phyloP scores from a whole-genome alignment of 257 asterid genomes.

The Verbascum thapsus region DNA sequence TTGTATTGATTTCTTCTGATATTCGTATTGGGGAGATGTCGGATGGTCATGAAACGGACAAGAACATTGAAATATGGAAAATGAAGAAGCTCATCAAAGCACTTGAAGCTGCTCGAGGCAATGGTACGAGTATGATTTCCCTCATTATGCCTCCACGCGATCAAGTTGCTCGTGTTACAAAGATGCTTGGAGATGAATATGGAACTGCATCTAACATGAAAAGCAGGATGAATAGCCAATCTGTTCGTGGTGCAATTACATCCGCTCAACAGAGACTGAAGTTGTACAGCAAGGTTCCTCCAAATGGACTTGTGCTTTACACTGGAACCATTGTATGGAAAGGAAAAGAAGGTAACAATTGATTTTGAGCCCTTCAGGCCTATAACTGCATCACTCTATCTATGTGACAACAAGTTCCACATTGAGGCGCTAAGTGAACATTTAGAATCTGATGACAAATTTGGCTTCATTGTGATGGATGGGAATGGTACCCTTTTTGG shows the following conservation, averaged over 20 bases:
- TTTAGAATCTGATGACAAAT: conserved; percentile 40
- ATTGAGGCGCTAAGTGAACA: conserved; percentile 41
- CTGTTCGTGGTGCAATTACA: conserved; percentile 50
- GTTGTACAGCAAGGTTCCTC: conserved; percentile 45
- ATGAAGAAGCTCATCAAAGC: conserved; percentile 47
- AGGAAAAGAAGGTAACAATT: conserved; percentile 47
- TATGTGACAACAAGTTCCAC: conserved; percentile 44
- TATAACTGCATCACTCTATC: conserved; percentile 42
- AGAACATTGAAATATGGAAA: conserved; percentile 48
- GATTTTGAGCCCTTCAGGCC: conserved; percentile 51
- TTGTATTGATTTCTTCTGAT: not conserved
- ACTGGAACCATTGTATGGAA: conserved; percentile 50
- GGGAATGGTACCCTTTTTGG: conserved; percentile 50
- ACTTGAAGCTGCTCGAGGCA: conserved; percentile 48
- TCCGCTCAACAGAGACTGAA: conserved; percentile 49
- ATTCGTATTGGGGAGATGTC: conserved; percentile 8
- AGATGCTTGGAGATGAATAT: conserved; percentile 51
- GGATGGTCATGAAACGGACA: conserved; percentile 42
- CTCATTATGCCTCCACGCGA: conserved; percentile 54
- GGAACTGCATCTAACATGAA: conserved; percentile 51
- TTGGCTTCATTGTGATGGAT: conserved; percentile 48
- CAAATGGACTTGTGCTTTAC: conserved; percentile 46
- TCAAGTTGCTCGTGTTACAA: conserved; percentile 43
- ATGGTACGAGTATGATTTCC: conserved; percentile 53
- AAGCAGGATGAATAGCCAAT: conserved; percentile 47